Base-by-base conservation (phyloP, 768 basidiomycete genomes). In the Trametes maxima region DNA sequence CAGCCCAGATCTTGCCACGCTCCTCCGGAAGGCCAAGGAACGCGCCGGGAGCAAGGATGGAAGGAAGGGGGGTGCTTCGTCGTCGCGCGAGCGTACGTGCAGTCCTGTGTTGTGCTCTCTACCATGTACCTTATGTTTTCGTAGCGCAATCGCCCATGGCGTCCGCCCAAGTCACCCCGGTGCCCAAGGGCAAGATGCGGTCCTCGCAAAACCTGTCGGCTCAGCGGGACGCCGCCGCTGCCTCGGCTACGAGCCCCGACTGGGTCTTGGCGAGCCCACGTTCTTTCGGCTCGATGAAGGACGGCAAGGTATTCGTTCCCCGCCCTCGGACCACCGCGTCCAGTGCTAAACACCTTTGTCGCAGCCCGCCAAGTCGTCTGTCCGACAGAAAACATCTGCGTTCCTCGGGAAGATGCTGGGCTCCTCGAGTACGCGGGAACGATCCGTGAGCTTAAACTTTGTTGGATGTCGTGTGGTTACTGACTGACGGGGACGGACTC, bases 1-100 rank as follows among this genome's bases (percentile, higher is more conserved):
- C 67, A 94, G 90, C 70, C 95, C 95, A 25, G 95, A 98, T 75
- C 80, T 97, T 21, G 92, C 92, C 4, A 94, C 92, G 11, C 80
- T 97, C 54, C 73, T 95, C 54, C 82, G 88, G 63, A 95, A 94
- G 75, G 89, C 91, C 16, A 92, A 88, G 74, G 89, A 89, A 68
- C 78, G 82, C 51, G 70, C 33, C 33, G 59, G 55, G 16, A 56
- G 49, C 35, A 63, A 46, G 58, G 68, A 65, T 51, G 66, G 54
- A 43, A 57, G 63, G 22, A 40, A 73, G 70, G 12, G 76, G 35
- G 54, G 51, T 7, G 43, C 64, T 35, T 59, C 57, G 33, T 59
- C 57, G 39, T 63, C 62, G 57, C 57, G 62, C 37, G 62, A 63
- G 17, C 45, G 62, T 63, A 28, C 57, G 62, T 62, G 43, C 39